phyloP scores from a whole-genome alignment of 345 rosid species.

The Citrus hindsii region DNA sequence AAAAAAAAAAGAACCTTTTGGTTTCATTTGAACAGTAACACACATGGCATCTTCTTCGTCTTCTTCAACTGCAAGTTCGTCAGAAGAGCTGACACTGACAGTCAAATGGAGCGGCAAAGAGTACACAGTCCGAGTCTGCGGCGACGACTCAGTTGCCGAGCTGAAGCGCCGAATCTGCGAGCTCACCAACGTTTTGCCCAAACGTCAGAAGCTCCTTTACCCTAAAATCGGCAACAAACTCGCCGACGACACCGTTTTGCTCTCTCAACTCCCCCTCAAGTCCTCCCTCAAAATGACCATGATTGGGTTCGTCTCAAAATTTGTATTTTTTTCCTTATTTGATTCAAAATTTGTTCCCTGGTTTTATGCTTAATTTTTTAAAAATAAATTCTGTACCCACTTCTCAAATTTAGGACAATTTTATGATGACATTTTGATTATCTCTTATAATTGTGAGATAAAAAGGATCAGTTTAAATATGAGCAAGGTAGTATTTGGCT shows the following conservation, averaged over 20 bases:
- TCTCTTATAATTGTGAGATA: neutral
- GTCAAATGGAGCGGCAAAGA: slow-evolving; percentile 96
- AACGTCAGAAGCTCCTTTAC: slow-evolving; percentile 93
- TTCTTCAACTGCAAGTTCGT: slow-evolving; percentile 2
- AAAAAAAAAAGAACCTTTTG: too few relatives aligned
- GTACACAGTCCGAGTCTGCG: slow-evolving; percentile 79
- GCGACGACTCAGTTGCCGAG: slow-evolving; percentile 87
- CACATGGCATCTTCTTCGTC: slow-evolving; percentile 10
- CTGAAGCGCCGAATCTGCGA: slow-evolving; percentile 89
- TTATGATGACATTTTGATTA: neutral
- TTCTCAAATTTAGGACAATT: too few relatives aligned
- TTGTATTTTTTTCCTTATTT: neutral
- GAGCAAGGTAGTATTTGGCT: neutral
- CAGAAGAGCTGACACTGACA: slow-evolving; percentile 70
- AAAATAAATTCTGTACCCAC: too few relatives aligned
- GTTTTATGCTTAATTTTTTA: too few relatives aligned
- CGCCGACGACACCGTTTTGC: slow-evolving; percentile 67
- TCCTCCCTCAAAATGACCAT: slow-evolving; percentile 92
- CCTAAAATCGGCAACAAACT: slow-evolving; percentile 87
- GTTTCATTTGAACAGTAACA: neutral
- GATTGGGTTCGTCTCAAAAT: slow-evolving; percentile 56
- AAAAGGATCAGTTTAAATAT: too few relatives aligned
- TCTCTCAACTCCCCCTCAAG: slow-evolving; percentile 76
- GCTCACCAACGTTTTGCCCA: slow-evolving; percentile 77
- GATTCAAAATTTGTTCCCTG: too few relatives aligned